Base-by-base conservation (phyloP, 2,329 filamentous ascomycete species). In the Hypoxylon sp. region DNA sequence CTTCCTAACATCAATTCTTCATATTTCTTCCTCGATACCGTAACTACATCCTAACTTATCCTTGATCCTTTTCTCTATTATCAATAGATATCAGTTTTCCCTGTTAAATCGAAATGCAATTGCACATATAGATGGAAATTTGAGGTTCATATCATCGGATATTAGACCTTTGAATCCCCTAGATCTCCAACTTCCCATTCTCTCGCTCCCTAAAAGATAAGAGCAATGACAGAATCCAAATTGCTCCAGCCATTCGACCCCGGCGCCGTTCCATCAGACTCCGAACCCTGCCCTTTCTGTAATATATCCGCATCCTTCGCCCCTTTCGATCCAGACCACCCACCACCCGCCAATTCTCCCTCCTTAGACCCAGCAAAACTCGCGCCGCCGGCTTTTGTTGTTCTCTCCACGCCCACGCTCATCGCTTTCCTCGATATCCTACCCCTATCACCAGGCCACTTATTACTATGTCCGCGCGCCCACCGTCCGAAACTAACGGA, bases 371-470 rank as follows among this genome's bases (percentile, higher is more conserved):
- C 76, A 6, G 61, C 61, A 5, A 62, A 70, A 9, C 66, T 76
- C 1, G 58, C 76, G 23, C 79, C 81, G 0, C 70, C 83, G 9
- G 81, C 87, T 16, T 89, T 87, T 74, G 75, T 97, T 29, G 86
- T 97, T 30, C 86, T 97, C 63, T 92, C 92, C 2, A 96, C 92
- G 0, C 88, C 88, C 1, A 78, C 89, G 66, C 88, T 96, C 27
- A 81, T 98, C 68, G 94, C 94, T 43, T 98, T 98, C 80, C 85
- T 98, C 72, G 95, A 98, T 80, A 97, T 97, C 74, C 87, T 96
- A 82, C 96, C 96, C 0, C 87, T 98, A 54, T 91, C 92, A 0
- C 84, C 84, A 0, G 94, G 94, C 1, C 95, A 98, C 82, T 79
- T 97, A 5, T 86, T 98, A 0, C 85, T 98, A 32, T 92, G 91